These are phyloP conservation scores for Populus hybrid DNA, from an alignment of 441 rosid genomes.

Conservation along the genomic window DNA sequence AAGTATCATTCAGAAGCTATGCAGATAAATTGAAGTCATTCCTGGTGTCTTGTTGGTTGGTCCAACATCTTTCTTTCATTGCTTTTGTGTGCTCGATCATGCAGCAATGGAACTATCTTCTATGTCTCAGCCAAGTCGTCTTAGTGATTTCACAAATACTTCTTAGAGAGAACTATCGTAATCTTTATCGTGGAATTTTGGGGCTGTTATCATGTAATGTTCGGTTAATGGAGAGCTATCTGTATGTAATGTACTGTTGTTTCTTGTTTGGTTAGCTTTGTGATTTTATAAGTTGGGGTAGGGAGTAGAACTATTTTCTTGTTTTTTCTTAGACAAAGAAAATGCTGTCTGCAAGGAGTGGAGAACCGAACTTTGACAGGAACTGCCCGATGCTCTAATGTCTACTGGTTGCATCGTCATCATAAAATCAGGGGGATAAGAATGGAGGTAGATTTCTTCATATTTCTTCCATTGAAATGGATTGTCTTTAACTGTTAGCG, in stretches of 20 bases:
- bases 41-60: conserved; percentile 20
- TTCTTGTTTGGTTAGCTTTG: conserved; percentile 33
- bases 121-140: conserved; percentile 34
- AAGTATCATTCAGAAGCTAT: conserved; percentile 72
- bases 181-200: conserved; percentile 34
- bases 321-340: conserved; percentile 14
- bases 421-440: conserved; percentile 23
- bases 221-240: conserved; percentile 37
- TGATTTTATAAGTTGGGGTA: conserved; percentile 23
- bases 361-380: conserved; percentile 24
- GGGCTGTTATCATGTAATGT: conserved; percentile 34
- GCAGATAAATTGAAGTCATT: conserved; percentile 58
- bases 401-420: conserved; percentile 35
- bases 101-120: conserved; percentile 27
- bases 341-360: conserved; percentile 28
- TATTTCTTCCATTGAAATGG: not conserved
- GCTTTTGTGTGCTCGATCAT: conserved; percentile 36
- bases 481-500: conserved; percentile 2
- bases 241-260: conserved; percentile 28
- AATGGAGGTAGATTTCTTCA: conserved; percentile 37
- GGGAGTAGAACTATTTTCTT: conserved; percentile 20
- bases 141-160: conserved; percentile 26
- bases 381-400: conserved; percentile 22
- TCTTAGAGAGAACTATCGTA: conserved; percentile 29
- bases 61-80: conserved; percentile 21